Conservation (phyloP, 192 early-diverging fungal genomes). For the Neocallimastix lanati region DNA sequence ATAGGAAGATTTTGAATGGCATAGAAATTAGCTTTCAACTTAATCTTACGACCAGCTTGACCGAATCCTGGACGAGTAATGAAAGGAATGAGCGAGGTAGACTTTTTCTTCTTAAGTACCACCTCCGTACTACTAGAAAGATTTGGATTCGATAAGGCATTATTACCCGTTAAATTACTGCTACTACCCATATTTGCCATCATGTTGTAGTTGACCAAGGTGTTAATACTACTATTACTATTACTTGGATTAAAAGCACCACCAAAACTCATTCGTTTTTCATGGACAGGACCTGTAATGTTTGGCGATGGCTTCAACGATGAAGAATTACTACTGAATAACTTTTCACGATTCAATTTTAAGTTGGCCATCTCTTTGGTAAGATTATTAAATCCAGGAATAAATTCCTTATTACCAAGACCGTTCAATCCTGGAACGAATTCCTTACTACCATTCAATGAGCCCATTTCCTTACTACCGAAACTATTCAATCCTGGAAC, state of each 20-base stretch:
- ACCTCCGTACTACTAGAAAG: background rate
- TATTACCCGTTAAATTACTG: too few relatives aligned
- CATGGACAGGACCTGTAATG: background rate
- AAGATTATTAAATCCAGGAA: background rate
- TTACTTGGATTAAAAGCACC: background rate
- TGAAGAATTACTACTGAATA: background rate
- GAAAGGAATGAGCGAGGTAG: background rate
- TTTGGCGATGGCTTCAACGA: background rate
- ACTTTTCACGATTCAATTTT: background rate
- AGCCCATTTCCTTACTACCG: background rate
- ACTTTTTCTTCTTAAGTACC: background rate
- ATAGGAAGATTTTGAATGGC: slow-evolving; percentile 44
- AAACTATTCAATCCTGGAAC: background rate
- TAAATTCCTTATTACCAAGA: background rate
- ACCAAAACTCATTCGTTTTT: background rate
- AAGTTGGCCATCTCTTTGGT: background rate
- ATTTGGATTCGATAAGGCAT: too few relatives aligned
- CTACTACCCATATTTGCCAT: too few relatives aligned
- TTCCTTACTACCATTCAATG: too few relatives aligned
- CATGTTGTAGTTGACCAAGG: background rate
- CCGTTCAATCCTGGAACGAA: background rate
- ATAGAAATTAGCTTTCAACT: slow-evolving; percentile 57
- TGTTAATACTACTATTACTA: background rate
- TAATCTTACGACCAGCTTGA: slow-evolving; percentile 21
- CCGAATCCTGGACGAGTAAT: slow-evolving; percentile 18